Percentiles rank a stretch among this genome's conserved stretches.
These are phyloP conservation scores for Colletotrichum gloeosporioides DNA, from an alignment of 2,329 filamentous ascomycete genomes.

Conservation along the genomic window DNA sequence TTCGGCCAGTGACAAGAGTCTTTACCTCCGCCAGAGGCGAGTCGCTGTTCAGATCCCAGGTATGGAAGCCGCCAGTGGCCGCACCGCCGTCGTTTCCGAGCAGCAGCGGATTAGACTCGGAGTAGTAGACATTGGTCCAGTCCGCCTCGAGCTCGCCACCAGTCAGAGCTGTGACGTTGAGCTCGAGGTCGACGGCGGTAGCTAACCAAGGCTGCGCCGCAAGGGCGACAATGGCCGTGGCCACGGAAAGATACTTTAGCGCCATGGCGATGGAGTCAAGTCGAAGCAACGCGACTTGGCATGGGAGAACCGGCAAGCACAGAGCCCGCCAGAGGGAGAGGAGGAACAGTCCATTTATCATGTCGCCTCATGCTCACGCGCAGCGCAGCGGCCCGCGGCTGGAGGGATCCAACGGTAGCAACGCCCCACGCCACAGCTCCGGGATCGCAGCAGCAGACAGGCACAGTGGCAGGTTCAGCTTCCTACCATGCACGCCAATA, in stretches of 20 bases:
- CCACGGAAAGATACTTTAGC: conserved; percentile 6
- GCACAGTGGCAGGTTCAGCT: background rate
- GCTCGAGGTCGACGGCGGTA: conserved; percentile 4
- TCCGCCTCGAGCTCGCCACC: conserved; percentile 43
- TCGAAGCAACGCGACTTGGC: background rate
- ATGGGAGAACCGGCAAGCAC: background rate
- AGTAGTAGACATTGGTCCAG: conserved; percentile 45
- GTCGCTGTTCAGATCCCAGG: conserved; percentile 36
- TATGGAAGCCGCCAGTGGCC: conserved; percentile 46
- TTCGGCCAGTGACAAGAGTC: conserved; percentile 43
- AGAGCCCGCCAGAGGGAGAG: background rate
- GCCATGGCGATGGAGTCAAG: conserved; percentile 7
- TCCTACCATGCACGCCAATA: background rate
- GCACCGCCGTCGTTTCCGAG: conserved; percentile 52
- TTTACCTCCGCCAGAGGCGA: conserved; percentile 34
- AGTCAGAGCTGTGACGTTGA: conserved; percentile 39
- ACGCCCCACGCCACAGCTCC: background rate
- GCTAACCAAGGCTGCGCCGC: conserved; percentile 7
- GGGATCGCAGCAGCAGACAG: background rate
- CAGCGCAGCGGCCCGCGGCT: background rate
- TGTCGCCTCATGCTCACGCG: background rate
- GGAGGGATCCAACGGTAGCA: background rate
- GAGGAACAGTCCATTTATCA: conserved; percentile 13
- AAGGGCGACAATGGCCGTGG: conserved; percentile 2
- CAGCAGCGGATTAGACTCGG: conserved; percentile 36